Percentiles rank a stretch among this genome's conserved stretches.
These are phyloP conservation scores for Ceratobasidium papillatum DNA, from an alignment of 1,284 basidiomycete species.

Conservation along the genomic window DNA sequence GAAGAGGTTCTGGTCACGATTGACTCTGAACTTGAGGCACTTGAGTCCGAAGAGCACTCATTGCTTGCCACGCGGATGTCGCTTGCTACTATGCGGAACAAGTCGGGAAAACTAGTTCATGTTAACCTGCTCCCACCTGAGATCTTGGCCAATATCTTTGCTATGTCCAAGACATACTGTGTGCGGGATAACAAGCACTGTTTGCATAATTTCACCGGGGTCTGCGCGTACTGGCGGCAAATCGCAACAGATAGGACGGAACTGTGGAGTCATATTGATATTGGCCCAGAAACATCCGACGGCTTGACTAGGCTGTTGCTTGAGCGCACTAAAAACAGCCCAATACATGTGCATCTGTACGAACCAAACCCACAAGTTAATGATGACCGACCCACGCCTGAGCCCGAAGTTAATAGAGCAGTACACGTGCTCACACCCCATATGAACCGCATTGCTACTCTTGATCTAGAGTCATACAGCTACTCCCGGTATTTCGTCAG, in stretches of 20 bases:
- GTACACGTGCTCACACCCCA: neutral
- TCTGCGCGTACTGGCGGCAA: conserved; percentile 16
- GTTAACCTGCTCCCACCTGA: conserved; percentile 14
- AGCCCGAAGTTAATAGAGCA: neutral
- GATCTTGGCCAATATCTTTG: conserved; percentile 13
- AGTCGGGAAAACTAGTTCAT: neutral
- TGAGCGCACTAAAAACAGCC: neutral
- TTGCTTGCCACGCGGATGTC: conserved; percentile 11
- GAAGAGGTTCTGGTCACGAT: neutral
- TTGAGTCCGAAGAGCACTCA: neutral
- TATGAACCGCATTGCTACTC: neutral
- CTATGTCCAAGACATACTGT: conserved; percentile 15
- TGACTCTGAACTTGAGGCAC: neutral
- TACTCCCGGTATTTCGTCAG: neutral
- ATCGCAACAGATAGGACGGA: conserved; percentile 8
- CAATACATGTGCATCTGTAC: conserved; percentile 10
- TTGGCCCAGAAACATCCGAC: neutral
- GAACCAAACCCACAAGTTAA: conserved; percentile 1
- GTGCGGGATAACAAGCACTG: neutral
- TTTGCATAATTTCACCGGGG: conserved; percentile 11
- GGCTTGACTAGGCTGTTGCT: neutral
- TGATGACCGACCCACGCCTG: conserved; percentile 4
- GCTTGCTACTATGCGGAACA: conserved; percentile 8
- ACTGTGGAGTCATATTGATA: conserved; percentile 12
- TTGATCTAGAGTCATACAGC: conserved; percentile 8